Conservation (phyloP, 2,329 filamentous ascomycete species). For the Peltaster fructicola region DNA sequence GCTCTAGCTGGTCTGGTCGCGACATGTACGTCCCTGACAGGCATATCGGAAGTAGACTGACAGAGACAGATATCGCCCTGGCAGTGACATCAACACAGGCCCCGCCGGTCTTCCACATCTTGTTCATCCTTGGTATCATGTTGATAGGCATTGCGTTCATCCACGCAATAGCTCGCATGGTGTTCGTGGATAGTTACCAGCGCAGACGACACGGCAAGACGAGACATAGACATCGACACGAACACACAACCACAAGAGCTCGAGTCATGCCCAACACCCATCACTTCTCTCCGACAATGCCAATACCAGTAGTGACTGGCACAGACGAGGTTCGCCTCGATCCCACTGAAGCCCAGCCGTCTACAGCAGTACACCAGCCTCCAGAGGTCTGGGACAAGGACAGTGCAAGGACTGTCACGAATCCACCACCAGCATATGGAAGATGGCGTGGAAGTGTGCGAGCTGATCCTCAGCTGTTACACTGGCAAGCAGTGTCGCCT, state of each 20-base stretch:
- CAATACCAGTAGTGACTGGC: constrained; percentile 59
- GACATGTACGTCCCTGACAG: constrained; percentile 13
- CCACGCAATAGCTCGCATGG: constrained; percentile 58
- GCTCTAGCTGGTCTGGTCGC: constrained; percentile 14
- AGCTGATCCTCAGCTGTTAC: constrained; percentile 63
- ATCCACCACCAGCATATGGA: constrained; percentile 67
- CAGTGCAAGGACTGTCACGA: constrained; percentile 10
- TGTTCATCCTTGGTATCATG: constrained; percentile 63
- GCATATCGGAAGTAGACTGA: not conserved
- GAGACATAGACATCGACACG: not conserved
- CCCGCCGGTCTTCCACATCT: constrained; percentile 56
- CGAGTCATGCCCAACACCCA: constrained; percentile 18
- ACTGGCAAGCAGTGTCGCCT: constrained; percentile 38
- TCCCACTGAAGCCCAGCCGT: constrained; percentile 7
- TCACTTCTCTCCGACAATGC: constrained; percentile 52
- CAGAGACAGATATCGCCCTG: constrained; percentile 48
- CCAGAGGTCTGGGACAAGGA: constrained; percentile 8
- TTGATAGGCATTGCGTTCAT: constrained; percentile 62
- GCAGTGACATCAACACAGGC: constrained; percentile 46
- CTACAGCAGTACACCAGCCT: constrained; percentile 14
- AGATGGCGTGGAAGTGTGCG: constrained; percentile 70
- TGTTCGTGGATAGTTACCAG: constrained; percentile 33
- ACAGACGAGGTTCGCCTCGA: constrained; percentile 27
- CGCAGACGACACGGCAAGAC: constrained; percentile 19
- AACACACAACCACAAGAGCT: not conserved